Conservation (phyloP, 2,329 filamentous ascomycete genomes). For the Pseudogymnoascus sp. region DNA sequence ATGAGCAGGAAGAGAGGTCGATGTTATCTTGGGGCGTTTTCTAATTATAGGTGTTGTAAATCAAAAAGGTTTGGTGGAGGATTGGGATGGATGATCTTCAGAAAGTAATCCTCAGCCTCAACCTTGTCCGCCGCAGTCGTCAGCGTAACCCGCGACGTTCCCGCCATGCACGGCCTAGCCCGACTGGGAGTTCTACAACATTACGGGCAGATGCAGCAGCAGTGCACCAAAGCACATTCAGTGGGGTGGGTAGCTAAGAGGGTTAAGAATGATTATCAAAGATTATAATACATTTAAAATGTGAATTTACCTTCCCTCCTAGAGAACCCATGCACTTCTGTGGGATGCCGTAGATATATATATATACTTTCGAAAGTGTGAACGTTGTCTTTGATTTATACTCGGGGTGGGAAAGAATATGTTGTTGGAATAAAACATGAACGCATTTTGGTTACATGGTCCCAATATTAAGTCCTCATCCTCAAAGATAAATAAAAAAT, state of each 20-base stretch:
- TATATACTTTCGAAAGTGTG: too few relatives aligned
- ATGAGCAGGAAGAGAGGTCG: not conserved
- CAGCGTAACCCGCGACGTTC: not conserved
- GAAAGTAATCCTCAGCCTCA: slow-evolving; percentile 1
- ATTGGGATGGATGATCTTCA: slow-evolving; percentile 1
- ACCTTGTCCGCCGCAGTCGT: not conserved
- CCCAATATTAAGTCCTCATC: too few relatives aligned
- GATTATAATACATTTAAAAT: too few relatives aligned
- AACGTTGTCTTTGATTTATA: too few relatives aligned
- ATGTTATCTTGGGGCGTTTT: not conserved
- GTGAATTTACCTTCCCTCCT: too few relatives aligned
- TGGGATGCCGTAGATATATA: too few relatives aligned
- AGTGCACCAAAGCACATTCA: not conserved
- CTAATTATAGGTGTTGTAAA: slow-evolving; percentile 2
- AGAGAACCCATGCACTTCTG: too few relatives aligned
- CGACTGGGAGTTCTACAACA: not conserved
- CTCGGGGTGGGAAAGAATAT: too few relatives aligned
- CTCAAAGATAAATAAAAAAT: not conserved
- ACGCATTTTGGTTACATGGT: too few relatives aligned
- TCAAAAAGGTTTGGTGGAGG: not conserved
- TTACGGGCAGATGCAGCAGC: not conserved
- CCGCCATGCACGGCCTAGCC: not conserved
- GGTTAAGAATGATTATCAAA: too few relatives aligned
- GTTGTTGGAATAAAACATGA: too few relatives aligned
- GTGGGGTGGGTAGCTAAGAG: too few relatives aligned